Evolutionary conservation across 208 protist species (phyloP).

Genomic region (Polymyxa betae): DNA sequence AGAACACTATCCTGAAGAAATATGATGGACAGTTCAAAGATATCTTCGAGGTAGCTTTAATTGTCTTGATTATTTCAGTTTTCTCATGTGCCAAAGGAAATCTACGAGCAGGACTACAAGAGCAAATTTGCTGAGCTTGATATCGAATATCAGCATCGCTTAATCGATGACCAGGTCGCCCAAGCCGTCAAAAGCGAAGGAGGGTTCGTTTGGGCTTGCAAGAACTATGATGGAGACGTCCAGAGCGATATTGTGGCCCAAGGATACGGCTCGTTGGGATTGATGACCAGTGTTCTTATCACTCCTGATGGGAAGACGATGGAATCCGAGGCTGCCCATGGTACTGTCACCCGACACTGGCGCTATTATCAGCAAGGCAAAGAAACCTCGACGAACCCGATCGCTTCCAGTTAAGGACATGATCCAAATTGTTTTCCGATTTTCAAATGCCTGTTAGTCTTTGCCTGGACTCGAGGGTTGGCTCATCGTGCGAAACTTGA

Average conservation of each 20-base stretch:
- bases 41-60: conserved; percentile 83
- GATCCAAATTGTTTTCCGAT: not conserved
- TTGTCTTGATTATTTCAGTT: not conserved
- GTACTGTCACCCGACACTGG: conserved; percentile 96
- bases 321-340: conserved; percentile 95
- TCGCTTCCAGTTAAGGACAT: conserved; percentile 75
- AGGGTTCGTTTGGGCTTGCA: conserved; percentile 95
- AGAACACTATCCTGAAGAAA: conserved; percentile 96
- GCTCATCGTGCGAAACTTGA: conserved; percentile 60
- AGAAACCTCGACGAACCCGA: conserved; percentile 94
- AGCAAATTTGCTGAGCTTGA: conserved; percentile 80
- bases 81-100: conserved; percentile 52
- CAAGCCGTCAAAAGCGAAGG: conserved; percentile 82
- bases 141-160: conserved; percentile 90
- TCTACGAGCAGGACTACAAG: conserved; percentile 88
- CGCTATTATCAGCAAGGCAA: conserved; percentile 87
- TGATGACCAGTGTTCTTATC: conserved; percentile 97
- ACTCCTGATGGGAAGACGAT: conserved; percentile 93
- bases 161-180: conserved; percentile 97
- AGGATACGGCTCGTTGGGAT: conserved; percentile 92
- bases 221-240: conserved; percentile 98
- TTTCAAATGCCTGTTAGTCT: conserved; percentile 20
- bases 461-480: conserved; percentile 61
- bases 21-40: conserved; percentile 96
- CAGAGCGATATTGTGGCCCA: conserved; percentile 89